A percentile compares a stretch with the other conserved stretches of the same genome.
Evolutionary conservation across 2,329 filamentous ascomycete genomes (phyloP).

Genomic region (Tolypocladium tundrense): DNA sequence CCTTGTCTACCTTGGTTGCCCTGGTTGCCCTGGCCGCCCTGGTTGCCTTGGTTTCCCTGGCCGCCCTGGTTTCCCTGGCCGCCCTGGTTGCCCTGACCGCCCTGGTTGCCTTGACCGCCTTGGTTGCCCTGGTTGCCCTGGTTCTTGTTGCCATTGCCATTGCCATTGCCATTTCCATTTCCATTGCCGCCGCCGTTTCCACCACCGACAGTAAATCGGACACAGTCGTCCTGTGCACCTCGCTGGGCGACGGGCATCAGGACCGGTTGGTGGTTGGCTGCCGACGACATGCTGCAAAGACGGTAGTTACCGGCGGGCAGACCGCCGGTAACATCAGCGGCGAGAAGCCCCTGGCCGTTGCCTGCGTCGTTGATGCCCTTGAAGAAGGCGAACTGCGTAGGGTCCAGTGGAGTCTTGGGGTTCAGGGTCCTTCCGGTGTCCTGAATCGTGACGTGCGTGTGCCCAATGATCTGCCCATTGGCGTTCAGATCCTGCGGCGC

Average conservation of each 20-base stretch:
- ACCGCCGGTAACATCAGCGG: constrained; percentile 43
- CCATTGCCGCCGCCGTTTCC: constrained; percentile 9
- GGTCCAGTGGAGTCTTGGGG: constrained; percentile 41
- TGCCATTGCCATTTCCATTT: constrained; percentile 8
- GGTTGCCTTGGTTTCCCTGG: neutral
- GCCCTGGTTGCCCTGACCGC: constrained; percentile 3
- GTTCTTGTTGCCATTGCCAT: constrained; percentile 7
- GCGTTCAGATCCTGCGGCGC: constrained; percentile 44
- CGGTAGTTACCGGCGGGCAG: constrained; percentile 55
- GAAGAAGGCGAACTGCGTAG: constrained; percentile 49
- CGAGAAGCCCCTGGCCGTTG: constrained; percentile 42
- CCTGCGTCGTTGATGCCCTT: constrained; percentile 56
- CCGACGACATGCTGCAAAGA: constrained; percentile 51
- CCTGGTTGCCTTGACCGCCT: constrained; percentile 3
- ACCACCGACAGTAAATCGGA: constrained; percentile 43
- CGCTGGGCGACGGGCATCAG: constrained; percentile 58
- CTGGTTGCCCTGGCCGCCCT: neutral
- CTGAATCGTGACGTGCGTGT: constrained; percentile 51
- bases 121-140: constrained; percentile 7
- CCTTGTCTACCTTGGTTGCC: constrained; percentile 2
- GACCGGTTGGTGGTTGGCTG: constrained; percentile 58
- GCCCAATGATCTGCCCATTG: constrained; percentile 42
- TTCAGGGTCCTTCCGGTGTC: constrained; percentile 39
- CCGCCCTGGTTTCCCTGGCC: constrained; percentile 1
- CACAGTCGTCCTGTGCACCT: constrained; percentile 56